Conservation (phyloP, 345 rosid genomes). For the Dovyalis caffra region DNA sequence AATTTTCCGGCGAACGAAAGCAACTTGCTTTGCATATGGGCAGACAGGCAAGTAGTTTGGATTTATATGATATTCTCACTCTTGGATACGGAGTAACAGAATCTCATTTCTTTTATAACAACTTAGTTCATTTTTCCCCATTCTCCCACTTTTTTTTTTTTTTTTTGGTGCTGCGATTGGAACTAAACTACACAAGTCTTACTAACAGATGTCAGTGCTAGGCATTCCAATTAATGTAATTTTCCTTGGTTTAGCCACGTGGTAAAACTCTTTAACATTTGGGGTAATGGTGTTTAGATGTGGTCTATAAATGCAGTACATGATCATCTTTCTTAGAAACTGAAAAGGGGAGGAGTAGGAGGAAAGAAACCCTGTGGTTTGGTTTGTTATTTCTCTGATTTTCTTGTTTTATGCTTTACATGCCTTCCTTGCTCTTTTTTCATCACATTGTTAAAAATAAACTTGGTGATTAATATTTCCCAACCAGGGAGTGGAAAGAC, state of each 20-base stretch:
- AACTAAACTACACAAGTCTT: neutral
- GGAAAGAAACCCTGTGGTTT: neutral
- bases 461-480: neutral
- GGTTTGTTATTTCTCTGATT: neutral
- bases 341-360: neutral
- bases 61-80: neutral
- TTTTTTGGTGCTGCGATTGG: neutral
- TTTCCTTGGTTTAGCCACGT: neutral
- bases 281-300: neutral
- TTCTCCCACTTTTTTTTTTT: neutral
- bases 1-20: conserved; percentile 58
- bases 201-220: neutral
- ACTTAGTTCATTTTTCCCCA: neutral
- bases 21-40: conserved; percentile 62
- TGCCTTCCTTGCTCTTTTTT: neutral
- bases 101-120: neutral
- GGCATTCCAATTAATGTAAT: neutral
- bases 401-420: neutral
- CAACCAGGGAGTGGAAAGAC: conserved; percentile 67
- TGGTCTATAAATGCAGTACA: neutral
- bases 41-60: conserved; percentile 47
- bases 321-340: neutral
- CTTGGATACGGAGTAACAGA: neutral
- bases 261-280: neutral
- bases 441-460: conserved; percentile 4